Evolutionary conservation across 2,329 filamentous ascomycete genomes (phyloP), one percentile per base, ranked within the genome.

Genomic region (Colletotrichum sp.): DNA sequence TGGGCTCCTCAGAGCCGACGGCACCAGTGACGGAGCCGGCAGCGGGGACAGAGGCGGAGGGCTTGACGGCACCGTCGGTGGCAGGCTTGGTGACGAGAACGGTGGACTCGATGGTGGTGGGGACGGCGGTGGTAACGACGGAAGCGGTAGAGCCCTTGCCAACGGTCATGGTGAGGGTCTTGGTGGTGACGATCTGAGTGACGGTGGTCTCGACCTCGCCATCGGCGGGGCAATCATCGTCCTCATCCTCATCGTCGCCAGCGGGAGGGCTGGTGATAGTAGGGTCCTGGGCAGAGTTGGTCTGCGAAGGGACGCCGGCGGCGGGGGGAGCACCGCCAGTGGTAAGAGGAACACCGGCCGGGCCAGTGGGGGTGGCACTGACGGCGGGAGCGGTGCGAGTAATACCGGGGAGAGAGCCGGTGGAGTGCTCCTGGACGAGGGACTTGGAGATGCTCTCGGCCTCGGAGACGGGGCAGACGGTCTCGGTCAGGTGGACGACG

Each of bases 391-490:
- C 64, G 56, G 76, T 77, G 58, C 61, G 75, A 70, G 85, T 86
- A 66, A 82, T 81, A 78, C 86, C 87, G 74, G 81, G 82, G 77
- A 85, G 81, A 66, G 81, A 79, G 77, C 82, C 85, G 74, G 84
- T 81, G 67, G 83, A 79, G 74, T 84, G 82, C 74, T 82, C 74
- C 9, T 79, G 78, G 58, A 87, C 80, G 78, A 88, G 72, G 39
- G 85, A 83, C 36, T 85, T 84, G 30, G 86, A 85, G 82, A 87
- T 85, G 76, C 81, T 81, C 65, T 79, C 80, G 34, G 84, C 86
- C 62, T 86, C 85, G 34, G 83, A 77, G 75, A 88, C 84, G 77
- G 88, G 87, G 85, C 88, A 89, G 78, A 89, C 83, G 39, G 83
- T 85, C 76, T 83, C 83, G 76, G 84, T 85, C 78, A 87, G 80